Evolutionary conservation across 139 green algal species (phyloP).

Genomic region (Coelastrella sp.): DNA sequence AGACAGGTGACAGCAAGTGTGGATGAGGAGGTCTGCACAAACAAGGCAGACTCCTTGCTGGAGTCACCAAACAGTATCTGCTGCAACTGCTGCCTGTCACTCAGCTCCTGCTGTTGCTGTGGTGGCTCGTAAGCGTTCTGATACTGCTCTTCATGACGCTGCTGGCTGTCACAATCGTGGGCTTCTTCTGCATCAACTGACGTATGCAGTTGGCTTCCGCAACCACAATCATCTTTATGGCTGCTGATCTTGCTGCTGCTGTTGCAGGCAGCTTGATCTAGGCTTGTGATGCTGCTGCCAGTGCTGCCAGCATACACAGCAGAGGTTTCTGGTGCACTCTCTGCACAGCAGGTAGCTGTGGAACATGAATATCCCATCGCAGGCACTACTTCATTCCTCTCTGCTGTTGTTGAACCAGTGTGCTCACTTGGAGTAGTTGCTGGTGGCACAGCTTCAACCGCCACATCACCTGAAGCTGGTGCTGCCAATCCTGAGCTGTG

Average conservation of each 20-base stretch:
- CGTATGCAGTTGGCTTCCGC: too few species aligned
- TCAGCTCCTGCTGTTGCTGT: not conserved
- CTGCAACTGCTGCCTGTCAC: not conserved
- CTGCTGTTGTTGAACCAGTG: not conserved
- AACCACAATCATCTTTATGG: too few species aligned
- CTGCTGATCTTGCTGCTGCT: not conserved
- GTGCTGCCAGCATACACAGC: not conserved
- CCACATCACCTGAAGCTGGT: not conserved
- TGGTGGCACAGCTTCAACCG: not conserved
- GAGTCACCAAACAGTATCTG: conserved; percentile 22
- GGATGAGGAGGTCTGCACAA: not conserved
- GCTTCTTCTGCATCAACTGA: conserved; percentile 6
- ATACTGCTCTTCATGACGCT: conserved; percentile 12
- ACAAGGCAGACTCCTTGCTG: not conserved
- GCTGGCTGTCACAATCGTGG: not conserved
- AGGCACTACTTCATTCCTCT: not conserved
- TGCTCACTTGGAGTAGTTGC: too few species aligned
- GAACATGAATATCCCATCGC: too few species aligned
- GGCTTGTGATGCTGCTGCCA: not conserved
- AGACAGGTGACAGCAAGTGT: not conserved
- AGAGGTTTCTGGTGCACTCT: not conserved
- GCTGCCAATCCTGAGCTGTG: not conserved
- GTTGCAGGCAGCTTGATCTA: not conserved
- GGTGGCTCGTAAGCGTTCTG: not conserved
- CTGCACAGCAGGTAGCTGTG: too few species aligned